phyloP scores from a whole-genome alignment of 129 eudicot genomes.

The Centrapalus pauciflorus region DNA sequence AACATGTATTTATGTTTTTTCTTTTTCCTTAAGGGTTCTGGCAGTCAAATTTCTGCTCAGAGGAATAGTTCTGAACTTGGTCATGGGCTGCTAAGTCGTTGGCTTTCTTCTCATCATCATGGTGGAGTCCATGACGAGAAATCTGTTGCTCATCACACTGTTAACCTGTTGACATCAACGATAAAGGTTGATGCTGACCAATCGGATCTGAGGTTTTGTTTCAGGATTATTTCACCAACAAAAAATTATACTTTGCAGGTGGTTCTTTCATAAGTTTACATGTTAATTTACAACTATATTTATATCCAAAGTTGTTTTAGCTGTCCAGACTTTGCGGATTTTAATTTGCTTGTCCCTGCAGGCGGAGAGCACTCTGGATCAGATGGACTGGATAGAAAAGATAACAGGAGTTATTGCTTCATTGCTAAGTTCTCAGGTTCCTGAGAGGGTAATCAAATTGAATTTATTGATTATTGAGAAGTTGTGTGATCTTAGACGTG shows the following conservation, averaged over 20 bases:
- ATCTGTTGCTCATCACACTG: slow-evolving; percentile 97
- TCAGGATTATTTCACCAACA: slow-evolving; percentile 92
- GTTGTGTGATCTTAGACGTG: neutral
- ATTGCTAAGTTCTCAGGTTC: slow-evolving; percentile 83
- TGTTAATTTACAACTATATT: neutral
- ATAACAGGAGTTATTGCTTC: slow-evolving; percentile 98
- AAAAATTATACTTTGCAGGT: slow-evolving; percentile 96
- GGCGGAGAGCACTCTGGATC: slow-evolving; percentile 99
- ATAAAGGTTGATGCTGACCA: slow-evolving; percentile 98
- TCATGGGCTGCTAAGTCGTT: slow-evolving; percentile 92
- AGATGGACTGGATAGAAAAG: slow-evolving; percentile 99
- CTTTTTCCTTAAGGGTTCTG: slow-evolving; percentile 63
- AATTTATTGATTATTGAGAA: neutral
- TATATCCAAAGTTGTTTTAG: neutral
- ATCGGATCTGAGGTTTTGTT: slow-evolving; percentile 91
- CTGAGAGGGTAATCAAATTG: slow-evolving; percentile 72
- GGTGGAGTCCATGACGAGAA: slow-evolving; percentile 98
- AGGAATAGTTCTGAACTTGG: slow-evolving; percentile 98
- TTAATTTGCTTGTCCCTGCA: slow-evolving; percentile 37
- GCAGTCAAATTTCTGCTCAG: slow-evolving; percentile 78
- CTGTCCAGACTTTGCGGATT: neutral
- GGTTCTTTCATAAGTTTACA: neutral
- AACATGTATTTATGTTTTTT: neutral
- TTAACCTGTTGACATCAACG: slow-evolving; percentile 89
- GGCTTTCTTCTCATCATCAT: slow-evolving; percentile 93